Evolutionary conservation across 305 asterid species (phyloP), one percentile per base, ranked within the genome.

Genomic region (Solanum hybrid): DNA sequence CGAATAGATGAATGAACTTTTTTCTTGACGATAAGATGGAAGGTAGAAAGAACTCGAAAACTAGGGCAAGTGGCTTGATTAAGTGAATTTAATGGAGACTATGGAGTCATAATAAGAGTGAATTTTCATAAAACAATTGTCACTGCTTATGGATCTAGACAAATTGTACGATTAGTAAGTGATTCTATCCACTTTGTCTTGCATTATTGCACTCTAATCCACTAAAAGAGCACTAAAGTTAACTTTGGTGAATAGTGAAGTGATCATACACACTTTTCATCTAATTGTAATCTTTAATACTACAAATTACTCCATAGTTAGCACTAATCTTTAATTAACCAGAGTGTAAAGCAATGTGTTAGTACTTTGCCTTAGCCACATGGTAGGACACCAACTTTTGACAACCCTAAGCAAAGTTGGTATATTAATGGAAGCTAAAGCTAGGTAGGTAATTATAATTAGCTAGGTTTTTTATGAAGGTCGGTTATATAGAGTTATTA

Each of bases 351-450:
- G 88, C 42, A 22, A 60, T 32, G 88, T 22, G 34, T 31, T 24
- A 51, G 76, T 85, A 31, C 76, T 85, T 82, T 56, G 42, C 76
- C 87, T 79, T 31, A 85, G 76, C 26, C 88, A 85, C 77, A 60
- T 85, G 88, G 88, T 85, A 85, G 88, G 88, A 22, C 88, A 85
- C 32, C 77, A 85, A 85, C 88, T 85, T 60, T 85, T 85, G 77
- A 85, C 88, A 85, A 85, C 51, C 51, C 51, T 34, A 32, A 85
- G 2, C 77, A 56, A 85, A 32, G 42, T 14, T 56, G 77, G 31
- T 12, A 34, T 10, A 85, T 32, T 60, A 85, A 32, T 85, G 77
- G 88, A 85, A 85, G 77, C 88, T 85, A 85, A 84, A 20, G 42
- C 88, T 85, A 85, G 34, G 46, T 60, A 85, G 88, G 88, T 85